Percentiles rank a stretch among this genome's conserved stretches.
These are phyloP conservation scores for Detonula confervacea DNA, from an alignment of 352 stramenopile species.

Conservation along the genomic window DNA sequence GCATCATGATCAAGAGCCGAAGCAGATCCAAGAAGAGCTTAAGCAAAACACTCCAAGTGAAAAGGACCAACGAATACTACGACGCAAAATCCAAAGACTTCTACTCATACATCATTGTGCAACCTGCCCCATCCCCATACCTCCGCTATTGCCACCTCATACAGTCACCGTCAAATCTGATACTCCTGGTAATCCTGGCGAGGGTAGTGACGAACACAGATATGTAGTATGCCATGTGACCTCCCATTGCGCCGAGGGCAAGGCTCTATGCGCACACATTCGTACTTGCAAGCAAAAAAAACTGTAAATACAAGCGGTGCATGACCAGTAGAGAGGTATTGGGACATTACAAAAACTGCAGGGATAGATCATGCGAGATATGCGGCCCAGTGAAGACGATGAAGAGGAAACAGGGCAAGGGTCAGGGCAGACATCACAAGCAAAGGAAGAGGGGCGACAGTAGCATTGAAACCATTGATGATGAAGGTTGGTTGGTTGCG, in stretches of 20 bases:
- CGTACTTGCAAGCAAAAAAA: conserved; percentile 26
- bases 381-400: conserved; percentile 31
- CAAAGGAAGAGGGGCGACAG: not conserved
- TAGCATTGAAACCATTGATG: conserved; percentile 14
- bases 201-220: not conserved
- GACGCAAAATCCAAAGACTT: conserved; percentile 47
- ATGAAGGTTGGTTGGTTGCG: conserved; percentile 7
- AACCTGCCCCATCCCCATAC: conserved; percentile 17
- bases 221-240: conserved; percentile 36
- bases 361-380: conserved; percentile 26
- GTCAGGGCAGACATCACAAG: not conserved
- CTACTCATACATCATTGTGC: conserved; percentile 47
- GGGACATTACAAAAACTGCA: conserved; percentile 38
- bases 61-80: conserved; percentile 29
- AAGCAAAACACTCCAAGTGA: conserved; percentile 1
- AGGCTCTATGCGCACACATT: conserved; percentile 41
- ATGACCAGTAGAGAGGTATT: conserved; percentile 50
- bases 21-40: not conserved
- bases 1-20: not conserved
- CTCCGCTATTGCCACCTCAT: not conserved
- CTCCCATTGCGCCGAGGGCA: conserved; percentile 44
- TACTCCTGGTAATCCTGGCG: not conserved
- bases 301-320: conserved; percentile 42
- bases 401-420: not conserved
- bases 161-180: not conserved